phyloP scores from a whole-genome alignment of 495 filamentous ascomycete species.

The Aspergillus incahuasiensis region DNA sequence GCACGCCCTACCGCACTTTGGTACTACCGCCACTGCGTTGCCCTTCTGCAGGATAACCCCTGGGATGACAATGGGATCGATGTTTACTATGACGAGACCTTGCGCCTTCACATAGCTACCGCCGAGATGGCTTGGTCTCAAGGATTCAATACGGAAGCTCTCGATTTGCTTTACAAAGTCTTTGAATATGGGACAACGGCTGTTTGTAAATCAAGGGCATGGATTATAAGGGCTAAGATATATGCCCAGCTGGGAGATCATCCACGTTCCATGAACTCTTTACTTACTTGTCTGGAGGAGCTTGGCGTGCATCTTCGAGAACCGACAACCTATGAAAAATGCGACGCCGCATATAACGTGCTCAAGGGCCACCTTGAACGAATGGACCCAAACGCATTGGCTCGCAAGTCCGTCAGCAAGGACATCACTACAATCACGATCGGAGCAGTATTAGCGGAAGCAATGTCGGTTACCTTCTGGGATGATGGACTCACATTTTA shows the following conservation, averaged over 20 bases:
- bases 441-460: constrained; percentile 71
- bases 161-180: constrained; percentile 57
- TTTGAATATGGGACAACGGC: constrained; percentile 60
- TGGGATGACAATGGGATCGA: constrained; percentile 71
- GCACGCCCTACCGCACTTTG: constrained; percentile 72
- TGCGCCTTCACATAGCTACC: constrained; percentile 65
- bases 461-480: constrained; percentile 80
- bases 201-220: constrained; percentile 72
- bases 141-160: constrained; percentile 59
- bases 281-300: constrained; percentile 64
- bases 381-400: constrained; percentile 52
- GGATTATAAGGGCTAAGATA: constrained; percentile 72
- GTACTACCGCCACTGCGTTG: constrained; percentile 70
- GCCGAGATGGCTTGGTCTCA: constrained; percentile 81
- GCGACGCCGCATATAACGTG: constrained; percentile 64
- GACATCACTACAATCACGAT: constrained; percentile 58
- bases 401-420: constrained; percentile 45
- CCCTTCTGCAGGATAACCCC: constrained; percentile 70
- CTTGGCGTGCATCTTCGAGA: constrained; percentile 60
- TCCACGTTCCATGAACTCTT: constrained; percentile 57
- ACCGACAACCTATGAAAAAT: constrained; percentile 66
- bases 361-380: constrained; percentile 54
- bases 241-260: constrained; percentile 68
- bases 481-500: constrained; percentile 71
- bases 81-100: constrained; percentile 78